These are phyloP conservation scores for Anthoceros angustus DNA, from an alignment of 225 moss, liverwort and hornwort species.

Conservation along the genomic window DNA sequence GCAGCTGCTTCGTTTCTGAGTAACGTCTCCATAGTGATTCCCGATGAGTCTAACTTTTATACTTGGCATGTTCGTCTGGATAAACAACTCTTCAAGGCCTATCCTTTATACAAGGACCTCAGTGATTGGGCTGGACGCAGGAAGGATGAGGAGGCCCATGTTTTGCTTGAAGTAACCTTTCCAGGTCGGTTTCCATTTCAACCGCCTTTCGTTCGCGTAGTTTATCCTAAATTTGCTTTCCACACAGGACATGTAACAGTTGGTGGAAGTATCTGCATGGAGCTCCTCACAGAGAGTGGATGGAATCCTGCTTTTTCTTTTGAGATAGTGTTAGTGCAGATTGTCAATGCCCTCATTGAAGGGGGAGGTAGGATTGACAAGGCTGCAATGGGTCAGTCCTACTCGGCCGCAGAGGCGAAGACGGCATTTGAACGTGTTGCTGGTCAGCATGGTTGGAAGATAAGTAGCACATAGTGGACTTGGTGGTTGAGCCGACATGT, in stretches of 20 bases:
- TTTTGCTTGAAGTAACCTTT: conserved; percentile 45
- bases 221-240: conserved; percentile 38
- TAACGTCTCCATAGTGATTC: conserved; percentile 30
- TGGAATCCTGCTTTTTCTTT: conserved; percentile 68
- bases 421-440: conserved; percentile 49
- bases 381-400: conserved; percentile 20
- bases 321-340: conserved; percentile 58
- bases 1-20: conserved; percentile 26
- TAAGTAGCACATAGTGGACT: not conserved
- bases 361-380: conserved; percentile 47
- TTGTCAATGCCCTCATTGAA: conserved; percentile 57
- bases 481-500: too few relatives aligned
- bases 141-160: conserved; percentile 15
- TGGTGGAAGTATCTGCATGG: conserved; percentile 82
- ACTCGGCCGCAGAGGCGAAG: conserved; percentile 31
- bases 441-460: conserved; percentile 36
- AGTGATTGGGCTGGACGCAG: conserved; percentile 16
- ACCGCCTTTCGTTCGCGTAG: conserved; percentile 51
- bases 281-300: conserved; percentile 55
- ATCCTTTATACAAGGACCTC: conserved; percentile 31
- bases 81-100: conserved; percentile 31
- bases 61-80: conserved; percentile 32
- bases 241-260: conserved; percentile 56
- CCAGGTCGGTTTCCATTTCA: conserved; percentile 33
- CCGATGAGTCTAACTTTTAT: conserved; percentile 30